phyloP scores from a whole-genome alignment of 371 early-diverging fungal species.

The Circinella minor region DNA sequence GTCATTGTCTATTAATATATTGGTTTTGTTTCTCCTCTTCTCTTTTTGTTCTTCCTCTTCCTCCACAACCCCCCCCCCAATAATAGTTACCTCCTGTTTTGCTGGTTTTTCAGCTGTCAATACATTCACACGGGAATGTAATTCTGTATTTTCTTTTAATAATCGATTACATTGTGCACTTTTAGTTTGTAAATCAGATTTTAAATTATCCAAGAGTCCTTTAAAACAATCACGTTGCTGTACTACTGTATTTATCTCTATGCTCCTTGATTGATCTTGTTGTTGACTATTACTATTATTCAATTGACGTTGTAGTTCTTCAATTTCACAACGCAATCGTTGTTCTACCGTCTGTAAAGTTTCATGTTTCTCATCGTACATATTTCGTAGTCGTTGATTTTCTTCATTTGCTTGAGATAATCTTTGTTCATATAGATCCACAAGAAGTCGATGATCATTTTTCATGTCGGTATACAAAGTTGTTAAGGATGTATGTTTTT shows the following conservation, averaged over 20 bases:
- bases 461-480: neutral
- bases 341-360: neutral
- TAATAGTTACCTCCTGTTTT: no score
- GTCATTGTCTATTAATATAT: no score
- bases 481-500: neutral
- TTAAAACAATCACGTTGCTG: neutral
- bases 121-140: neutral
- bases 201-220: neutral
- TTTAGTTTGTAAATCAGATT: neutral
- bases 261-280: no score
- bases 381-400: neutral
- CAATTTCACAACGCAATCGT: neutral
- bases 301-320: neutral
- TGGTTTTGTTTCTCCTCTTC: no score
- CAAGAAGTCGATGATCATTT: neutral
- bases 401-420: neutral
- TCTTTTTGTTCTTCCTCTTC: no score
- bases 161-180: neutral
- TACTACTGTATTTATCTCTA: neutral
- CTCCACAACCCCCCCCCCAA: no score
- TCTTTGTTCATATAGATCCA: neutral
- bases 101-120: no score
- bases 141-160: neutral
- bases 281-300: neutral
- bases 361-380: neutral